A percentile compares a stretch with the other conserved stretches of the same genome.
Evolutionary conservation across 768 basidiomycete genomes (phyloP).

Genomic region (Lenzites betulinus): DNA sequence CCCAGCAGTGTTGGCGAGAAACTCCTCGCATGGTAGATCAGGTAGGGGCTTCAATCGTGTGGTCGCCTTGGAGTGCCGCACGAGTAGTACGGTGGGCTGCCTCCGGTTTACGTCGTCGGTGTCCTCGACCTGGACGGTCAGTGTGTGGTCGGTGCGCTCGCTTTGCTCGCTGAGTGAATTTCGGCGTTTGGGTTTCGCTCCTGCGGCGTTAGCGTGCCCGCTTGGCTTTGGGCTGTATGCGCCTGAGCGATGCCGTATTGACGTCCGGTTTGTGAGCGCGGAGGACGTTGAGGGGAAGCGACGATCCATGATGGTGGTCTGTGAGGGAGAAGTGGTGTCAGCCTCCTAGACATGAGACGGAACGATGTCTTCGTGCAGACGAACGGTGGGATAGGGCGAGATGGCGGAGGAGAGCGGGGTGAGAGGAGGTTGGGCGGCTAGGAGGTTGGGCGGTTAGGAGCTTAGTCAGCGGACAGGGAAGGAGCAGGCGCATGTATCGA

Average conservation of each 20-base stretch:
- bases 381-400: no score
- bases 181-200: neutral
- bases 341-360: neutral
- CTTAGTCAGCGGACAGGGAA: no score
- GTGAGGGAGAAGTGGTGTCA: neutral
- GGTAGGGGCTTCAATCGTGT: constrained; percentile 16
- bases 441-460: no score
- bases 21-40: constrained; percentile 7
- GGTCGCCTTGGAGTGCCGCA: constrained; percentile 15
- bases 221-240: constrained; percentile 20
- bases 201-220: neutral
- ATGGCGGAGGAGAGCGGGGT: neutral
- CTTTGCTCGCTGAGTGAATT: constrained; percentile 8
- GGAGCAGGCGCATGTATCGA: no score
- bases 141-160: constrained; percentile 15
- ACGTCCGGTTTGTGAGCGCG: constrained; percentile 9
- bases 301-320: constrained; percentile 21
- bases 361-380: neutral
- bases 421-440: no score
- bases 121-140: constrained; percentile 29
- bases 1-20: neutral
- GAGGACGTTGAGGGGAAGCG: constrained; percentile 24
- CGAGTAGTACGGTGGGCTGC: constrained; percentile 24
- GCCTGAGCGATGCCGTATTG: constrained; percentile 29
- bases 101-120: constrained; percentile 10